Evolutionary conservation across 1,284 basidiomycete species (phyloP), one percentile per base, ranked within the genome.

Genomic region (Hortiboletus rubellus): DNA sequence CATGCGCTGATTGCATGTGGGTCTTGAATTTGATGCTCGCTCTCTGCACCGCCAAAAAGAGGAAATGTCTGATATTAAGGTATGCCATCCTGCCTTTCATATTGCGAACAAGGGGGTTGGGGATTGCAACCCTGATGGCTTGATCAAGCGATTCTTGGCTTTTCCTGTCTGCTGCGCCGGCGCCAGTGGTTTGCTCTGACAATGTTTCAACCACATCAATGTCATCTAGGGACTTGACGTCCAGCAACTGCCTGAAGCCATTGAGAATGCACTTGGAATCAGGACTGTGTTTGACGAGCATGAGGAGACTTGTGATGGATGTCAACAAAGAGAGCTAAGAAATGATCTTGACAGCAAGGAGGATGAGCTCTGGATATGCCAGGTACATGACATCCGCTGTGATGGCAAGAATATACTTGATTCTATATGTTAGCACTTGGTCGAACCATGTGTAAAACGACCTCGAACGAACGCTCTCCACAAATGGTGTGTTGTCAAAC

Each of bases 1-100:
- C 82, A 81, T 0, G 87, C 82, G 37, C 86, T 84, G 3, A 91
- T 78, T 1, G 90, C 87, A 61, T 87, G 83, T 1, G 89, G 89
- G 66, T 91, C 89, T 67, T 90, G 85, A 46, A 92, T 86, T 59
- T 81, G 82, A 60, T 81, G 79, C 46, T 84, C 78, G 46, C 74
- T 73, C 38, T 77, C 76, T 44, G 76, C 74, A 3, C 79, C 74
- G 1, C 88, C 91, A 69, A 96, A 92, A 99, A 82, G 10, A 99
- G 77, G 72, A 94, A 91, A 75, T 98, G 94, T 0, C 91, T 91
- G 37, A 98, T 70, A 66, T 96, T 98, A 15, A 96, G 94, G 57
- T 87, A 92, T 0, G 86, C 74, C 11, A 82, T 74, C 45, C 79
- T 79, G 0, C 74, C 70, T n/a, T 82, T 75, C 0, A 94, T 96